Evolutionary conservation across 768 basidiomycete species (phyloP).

Genomic region (Sporobolomyces phaffii): DNA sequence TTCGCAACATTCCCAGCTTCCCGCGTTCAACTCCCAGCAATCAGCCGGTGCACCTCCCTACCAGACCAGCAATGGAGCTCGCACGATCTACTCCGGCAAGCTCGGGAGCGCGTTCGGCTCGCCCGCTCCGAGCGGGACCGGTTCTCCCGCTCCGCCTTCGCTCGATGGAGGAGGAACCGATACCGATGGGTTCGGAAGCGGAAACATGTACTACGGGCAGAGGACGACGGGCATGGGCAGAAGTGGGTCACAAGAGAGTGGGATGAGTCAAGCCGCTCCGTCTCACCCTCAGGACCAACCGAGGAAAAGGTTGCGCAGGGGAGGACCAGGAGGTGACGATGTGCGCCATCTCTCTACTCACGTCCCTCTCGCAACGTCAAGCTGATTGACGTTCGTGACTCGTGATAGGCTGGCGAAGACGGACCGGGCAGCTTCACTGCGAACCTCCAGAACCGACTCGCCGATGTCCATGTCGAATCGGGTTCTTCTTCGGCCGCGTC

Average conservation of each 20-base stretch:
- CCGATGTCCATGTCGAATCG: conserved; percentile 34
- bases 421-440: conserved; percentile 27
- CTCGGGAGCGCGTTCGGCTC: conserved; percentile 4
- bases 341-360: conserved; percentile 9
- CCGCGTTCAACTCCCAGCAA: neutral
- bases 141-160: conserved; percentile 12
- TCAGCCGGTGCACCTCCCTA: neutral
- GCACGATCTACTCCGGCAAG: conserved; percentile 27
- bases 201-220: conserved; percentile 4
- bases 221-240: conserved; percentile 29
- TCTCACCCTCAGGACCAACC: conserved; percentile 22
- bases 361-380: too few species aligned
- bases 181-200: neutral
- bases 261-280: neutral
- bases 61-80: conserved; percentile 3
- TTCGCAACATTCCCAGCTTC: neutral
- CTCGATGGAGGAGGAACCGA: conserved; percentile 15
- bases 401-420: conserved; percentile 10
- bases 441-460: conserved; percentile 24
- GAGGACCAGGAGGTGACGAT: conserved; percentile 17
- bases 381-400: neutral
- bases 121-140: conserved; percentile 6
- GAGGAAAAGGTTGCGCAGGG: conserved; percentile 26
- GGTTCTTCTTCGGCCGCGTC: conserved; percentile 9
- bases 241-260: neutral